phyloP scores from a whole-genome alignment of 805 yeast genomes.

The Kluyveromyces starmeri region DNA sequence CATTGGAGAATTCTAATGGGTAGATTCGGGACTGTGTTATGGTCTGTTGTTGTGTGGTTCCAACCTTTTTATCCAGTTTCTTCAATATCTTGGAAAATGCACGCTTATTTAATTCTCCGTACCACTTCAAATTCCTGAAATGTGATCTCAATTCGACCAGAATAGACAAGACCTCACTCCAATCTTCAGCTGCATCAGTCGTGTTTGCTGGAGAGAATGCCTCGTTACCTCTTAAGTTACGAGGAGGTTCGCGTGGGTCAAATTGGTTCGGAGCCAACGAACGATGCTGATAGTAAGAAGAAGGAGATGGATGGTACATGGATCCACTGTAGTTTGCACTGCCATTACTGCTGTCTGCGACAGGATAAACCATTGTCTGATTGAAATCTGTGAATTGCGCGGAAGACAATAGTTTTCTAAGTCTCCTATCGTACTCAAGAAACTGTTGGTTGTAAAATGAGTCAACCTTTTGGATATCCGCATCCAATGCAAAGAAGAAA shows the following conservation, averaged over 20 bases:
- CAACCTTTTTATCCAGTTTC: conserved; percentile 79
- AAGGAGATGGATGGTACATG: conserved; percentile 5
- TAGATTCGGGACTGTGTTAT: conserved; percentile 59
- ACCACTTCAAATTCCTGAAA: conserved; percentile 84
- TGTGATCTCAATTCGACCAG: conserved; percentile 67
- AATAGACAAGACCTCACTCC: conserved; percentile 55
- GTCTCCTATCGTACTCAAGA: conserved; percentile 64
- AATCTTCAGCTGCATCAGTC: conserved; percentile 32
- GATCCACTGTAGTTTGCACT: neutral
- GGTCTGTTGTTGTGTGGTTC: conserved; percentile 46
- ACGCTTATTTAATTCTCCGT: conserved; percentile 82
- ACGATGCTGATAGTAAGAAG: neutral
- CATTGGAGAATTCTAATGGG: conserved; percentile 73
- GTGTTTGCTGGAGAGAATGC: conserved; percentile 4
- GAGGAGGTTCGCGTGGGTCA: too few relatives aligned
- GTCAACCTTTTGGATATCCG: conserved; percentile 75
- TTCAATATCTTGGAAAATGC: conserved; percentile 85
- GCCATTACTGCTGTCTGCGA: neutral
- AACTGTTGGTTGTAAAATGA: conserved; percentile 66
- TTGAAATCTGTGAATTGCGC: conserved; percentile 19
- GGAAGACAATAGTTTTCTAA: conserved; percentile 39
- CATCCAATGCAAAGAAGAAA: conserved; percentile 70
- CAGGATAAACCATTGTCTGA: neutral
- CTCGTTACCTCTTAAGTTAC: too few relatives aligned
- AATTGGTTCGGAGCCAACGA: neutral